Evolutionary conservation across 148 eudicot species (phyloP).

Genomic region (Amaranthus hypochondriacus): DNA sequence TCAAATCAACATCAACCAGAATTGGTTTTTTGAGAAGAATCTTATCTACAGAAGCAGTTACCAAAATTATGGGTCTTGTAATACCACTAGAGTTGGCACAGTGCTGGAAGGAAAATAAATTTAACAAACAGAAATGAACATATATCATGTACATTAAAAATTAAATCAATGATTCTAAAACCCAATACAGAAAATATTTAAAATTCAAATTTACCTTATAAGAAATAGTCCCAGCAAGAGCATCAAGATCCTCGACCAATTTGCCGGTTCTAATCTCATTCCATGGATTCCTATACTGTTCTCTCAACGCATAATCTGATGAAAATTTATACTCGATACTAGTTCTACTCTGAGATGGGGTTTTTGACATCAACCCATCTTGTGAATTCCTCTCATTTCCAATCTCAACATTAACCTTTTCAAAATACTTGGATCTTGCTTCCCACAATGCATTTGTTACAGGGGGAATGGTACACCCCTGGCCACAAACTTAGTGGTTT

Average conservation of each 20-base stretch:
- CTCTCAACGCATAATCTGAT: conserved; percentile 61
- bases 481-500: conserved; percentile 88
- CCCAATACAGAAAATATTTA: background rate
- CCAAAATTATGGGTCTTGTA: conserved; percentile 57
- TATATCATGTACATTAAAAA: background rate
- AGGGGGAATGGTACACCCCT: conserved; percentile 88
- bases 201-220: conserved; percentile 46
- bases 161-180: background rate
- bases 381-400: background rate
- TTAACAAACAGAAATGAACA: background rate
- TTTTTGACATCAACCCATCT: conserved; percentile 41
- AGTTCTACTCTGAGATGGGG: conserved; percentile 65
- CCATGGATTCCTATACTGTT: conserved; percentile 94
- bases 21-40: conserved; percentile 82
- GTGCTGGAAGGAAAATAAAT: conserved; percentile 44
- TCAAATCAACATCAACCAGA: conserved; percentile 58
- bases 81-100: conserved; percentile 49
- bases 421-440: conserved; percentile 65
- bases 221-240: conserved; percentile 87
- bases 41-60: conserved; percentile 94
- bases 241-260: conserved; percentile 94
- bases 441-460: conserved; percentile 93
- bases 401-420: conserved; percentile 19
- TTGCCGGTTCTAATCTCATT: conserved; percentile 78
- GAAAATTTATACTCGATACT: conserved; percentile 61